Conservation (phyloP, 306 rosid genomes). For the Dalbergia cochinchinensis region DNA sequence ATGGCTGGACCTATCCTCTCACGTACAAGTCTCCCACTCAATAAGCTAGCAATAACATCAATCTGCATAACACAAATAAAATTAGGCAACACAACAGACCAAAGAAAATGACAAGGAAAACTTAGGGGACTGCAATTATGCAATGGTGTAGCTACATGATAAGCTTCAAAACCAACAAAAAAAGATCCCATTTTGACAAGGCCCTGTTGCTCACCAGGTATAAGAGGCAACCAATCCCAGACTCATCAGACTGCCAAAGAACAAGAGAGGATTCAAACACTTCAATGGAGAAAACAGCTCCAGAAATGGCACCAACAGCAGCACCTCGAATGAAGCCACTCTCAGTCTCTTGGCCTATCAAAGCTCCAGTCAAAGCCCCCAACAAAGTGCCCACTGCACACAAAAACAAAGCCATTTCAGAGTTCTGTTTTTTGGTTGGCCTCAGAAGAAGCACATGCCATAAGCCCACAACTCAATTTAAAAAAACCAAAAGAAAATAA, state of each 20-base stretch:
- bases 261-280: conserved; percentile 96
- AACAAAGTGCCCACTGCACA: conserved; percentile 90
- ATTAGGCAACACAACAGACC: conserved; percentile 39
- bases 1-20: conserved; percentile 99
- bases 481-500: not conserved
- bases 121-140: not conserved
- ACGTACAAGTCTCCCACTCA: conserved; percentile 96
- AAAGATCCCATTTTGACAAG: conserved; percentile 30
- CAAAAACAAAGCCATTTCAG: conserved; percentile 41
- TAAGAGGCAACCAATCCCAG: conserved; percentile 93
- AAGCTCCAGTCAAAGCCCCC: conserved; percentile 98
- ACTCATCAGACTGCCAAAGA: conserved; percentile 99
- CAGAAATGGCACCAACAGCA: conserved; percentile 98
- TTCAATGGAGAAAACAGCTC: conserved; percentile 99
- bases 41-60: conserved; percentile 94
- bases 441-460: conserved; percentile 16
- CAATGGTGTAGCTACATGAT: conserved; percentile 11
- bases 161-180: conserved; percentile 2
- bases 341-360: conserved; percentile 99
- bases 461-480: conserved; percentile 5
- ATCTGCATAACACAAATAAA: conserved; percentile 60
- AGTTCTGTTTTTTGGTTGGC: not conserved
- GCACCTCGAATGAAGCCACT: conserved; percentile 99
- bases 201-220: conserved; percentile 74
- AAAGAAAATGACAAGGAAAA: conserved; percentile 28